A percentile compares a stretch with the other conserved stretches of the same genome.
Evolutionary conservation across 2,329 filamentous ascomycete genomes (phyloP).

Genomic region (Sarocladiaceae sp.): DNA sequence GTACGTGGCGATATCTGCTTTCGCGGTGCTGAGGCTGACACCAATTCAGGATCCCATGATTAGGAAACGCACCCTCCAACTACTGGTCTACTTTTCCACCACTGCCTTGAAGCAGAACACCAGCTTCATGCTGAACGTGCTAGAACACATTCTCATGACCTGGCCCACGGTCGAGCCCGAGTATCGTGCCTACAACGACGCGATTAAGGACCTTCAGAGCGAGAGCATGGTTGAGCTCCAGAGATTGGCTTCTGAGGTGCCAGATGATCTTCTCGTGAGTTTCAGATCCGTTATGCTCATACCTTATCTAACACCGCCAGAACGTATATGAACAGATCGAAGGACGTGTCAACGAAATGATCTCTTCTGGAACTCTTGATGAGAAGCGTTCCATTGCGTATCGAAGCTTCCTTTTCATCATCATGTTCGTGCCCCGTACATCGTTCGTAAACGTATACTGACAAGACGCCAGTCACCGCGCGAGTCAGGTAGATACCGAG

Average conservation of each 20-base stretch:
- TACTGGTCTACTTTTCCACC: conserved; percentile 79
- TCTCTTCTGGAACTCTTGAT: conserved; percentile 65
- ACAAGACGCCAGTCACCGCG: conserved; percentile 60
- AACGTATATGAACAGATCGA: conserved; percentile 85
- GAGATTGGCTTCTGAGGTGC: conserved; percentile 81
- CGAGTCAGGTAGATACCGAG: conserved; percentile 64
- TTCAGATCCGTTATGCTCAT: not conserved
- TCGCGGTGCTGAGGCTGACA: conserved; percentile 14
- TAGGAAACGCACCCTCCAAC: conserved; percentile 71
- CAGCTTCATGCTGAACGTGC: conserved; percentile 77
- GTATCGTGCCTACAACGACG: conserved; percentile 71
- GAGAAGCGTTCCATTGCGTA: conserved; percentile 81
- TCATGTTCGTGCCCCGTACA: conserved; percentile 51
- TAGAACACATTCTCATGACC: conserved; percentile 85
- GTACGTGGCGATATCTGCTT: conserved; percentile 22
- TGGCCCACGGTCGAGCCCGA: conserved; percentile 68
- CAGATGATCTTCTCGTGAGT: conserved; percentile 74
- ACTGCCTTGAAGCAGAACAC: conserved; percentile 71
- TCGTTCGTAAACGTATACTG: not conserved
- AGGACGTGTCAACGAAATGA: conserved; percentile 73
- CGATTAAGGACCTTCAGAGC: conserved; percentile 80
- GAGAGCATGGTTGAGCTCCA: conserved; percentile 85
- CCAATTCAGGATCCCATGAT: conserved; percentile 65
- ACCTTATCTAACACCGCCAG: conserved; percentile 29
- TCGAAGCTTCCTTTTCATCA: conserved; percentile 86